Base-by-base conservation (phyloP, 192 early-diverging fungal genomes). In the Mortierella hygrophila region DNA sequence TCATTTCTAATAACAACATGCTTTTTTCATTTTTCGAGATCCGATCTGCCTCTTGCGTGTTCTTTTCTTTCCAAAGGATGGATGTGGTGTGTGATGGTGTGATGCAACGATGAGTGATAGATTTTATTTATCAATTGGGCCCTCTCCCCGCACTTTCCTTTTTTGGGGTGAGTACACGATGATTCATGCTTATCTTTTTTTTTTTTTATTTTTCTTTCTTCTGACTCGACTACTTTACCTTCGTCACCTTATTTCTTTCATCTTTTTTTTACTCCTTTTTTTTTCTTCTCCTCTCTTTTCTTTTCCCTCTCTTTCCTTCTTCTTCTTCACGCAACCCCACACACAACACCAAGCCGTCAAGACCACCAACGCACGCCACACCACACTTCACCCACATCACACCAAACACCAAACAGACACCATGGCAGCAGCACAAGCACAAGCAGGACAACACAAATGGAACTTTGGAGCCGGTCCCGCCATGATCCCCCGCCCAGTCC, bases 401-500 rank as follows among this genome's bases (percentile, higher is more conserved):
- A 60, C 15, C 35, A 10, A 23, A 6, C 35, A 35, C 47, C 46
- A 16, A 72, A 40, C 46, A 21, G 38, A 21, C 57, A 68, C 35
- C 20, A 84, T 78, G 49, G 23, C 70, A 20, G 42, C 76, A 46
- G 10, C 79, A 23, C 2, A 78, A 21, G 38, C 75, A 42, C 75
- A 47, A 13, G 5, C 81, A 21, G 47, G 70, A 42, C 75, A 84
- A 37, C 75, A 84, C 49, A 93, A 93, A 75, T 92, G 90, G 89
- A 96, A 96, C 90, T 97, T 96, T 89, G 94, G 94, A 42, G 97
- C 98, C 21, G 98, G 98, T 23, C 98, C 98, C 4, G 97, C 96
- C 63, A 93, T 94, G 63, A 94, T 99, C 29, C 98, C 98, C 16
- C 72, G 85, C 21, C 77, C 93, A 18, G 98, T 99, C 8, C 93